Percentiles rank a stretch among this genome's conserved stretches.
Evolutionary conservation across 1,284 basidiomycete genomes (phyloP).

Genomic region (Ceratobasidium sp.): DNA sequence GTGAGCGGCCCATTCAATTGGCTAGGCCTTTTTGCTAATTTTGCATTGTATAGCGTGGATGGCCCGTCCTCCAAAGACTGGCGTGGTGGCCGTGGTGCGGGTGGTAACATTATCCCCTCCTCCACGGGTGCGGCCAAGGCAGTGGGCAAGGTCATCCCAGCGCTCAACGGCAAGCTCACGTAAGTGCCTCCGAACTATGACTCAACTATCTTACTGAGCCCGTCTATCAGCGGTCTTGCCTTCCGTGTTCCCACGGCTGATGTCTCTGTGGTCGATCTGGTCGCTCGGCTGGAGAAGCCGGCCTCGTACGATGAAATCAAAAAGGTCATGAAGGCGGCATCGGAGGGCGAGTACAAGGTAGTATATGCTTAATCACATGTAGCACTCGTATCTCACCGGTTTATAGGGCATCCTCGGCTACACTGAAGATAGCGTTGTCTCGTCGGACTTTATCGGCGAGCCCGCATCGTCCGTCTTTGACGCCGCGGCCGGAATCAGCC

Average conservation of each 20-base stretch:
- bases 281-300: conserved; percentile 88
- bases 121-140: conserved; percentile 99
- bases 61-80: conserved; percentile 95
- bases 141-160: conserved; percentile 98
- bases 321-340: conserved; percentile 81
- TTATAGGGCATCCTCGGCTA: conserved; percentile 88
- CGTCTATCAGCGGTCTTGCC: conserved; percentile 73
- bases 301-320: conserved; percentile 93
- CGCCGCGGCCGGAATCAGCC: conserved; percentile 89
- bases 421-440: conserved; percentile 95
- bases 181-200: conserved; percentile 52
- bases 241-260: conserved; percentile 98
- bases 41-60: conserved; percentile 75
- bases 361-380: neutral
- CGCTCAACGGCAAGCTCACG: conserved; percentile 97
- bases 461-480: conserved; percentile 87
- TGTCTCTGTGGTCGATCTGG: conserved; percentile 98
- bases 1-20: neutral
- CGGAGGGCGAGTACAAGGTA: conserved; percentile 67
- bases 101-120: conserved; percentile 99
- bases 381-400: neutral
- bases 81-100: conserved; percentile 96
- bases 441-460: conserved; percentile 90
- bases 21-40: neutral
- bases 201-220: neutral